These are phyloP conservation scores for Thalassiosira livingstoniorum DNA, from an alignment of 352 stramenopile genomes.

Conservation along the genomic window DNA sequence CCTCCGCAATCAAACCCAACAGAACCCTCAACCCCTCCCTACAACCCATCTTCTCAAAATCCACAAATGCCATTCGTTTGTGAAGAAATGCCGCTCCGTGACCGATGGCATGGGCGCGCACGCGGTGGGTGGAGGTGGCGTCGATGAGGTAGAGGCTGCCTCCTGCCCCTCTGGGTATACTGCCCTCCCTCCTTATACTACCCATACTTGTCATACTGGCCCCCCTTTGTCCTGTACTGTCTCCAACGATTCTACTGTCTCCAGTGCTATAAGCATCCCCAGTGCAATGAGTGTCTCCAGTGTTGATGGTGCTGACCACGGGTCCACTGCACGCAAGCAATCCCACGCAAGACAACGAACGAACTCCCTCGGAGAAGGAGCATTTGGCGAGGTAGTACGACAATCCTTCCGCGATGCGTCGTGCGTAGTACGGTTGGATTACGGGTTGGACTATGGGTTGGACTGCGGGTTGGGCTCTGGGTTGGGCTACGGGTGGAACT, in stretches of 20 bases:
- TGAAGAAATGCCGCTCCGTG: conserved; percentile 37
- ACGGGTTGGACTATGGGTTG: no score
- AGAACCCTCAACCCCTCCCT: conserved; percentile 39
- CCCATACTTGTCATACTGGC: no score
- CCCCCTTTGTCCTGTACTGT: no score
- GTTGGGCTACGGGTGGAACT: no score
- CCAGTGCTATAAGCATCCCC: no score
- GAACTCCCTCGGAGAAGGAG: conserved; percentile 47
- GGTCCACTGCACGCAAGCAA: conserved; percentile 54
- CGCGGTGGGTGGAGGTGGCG: conserved; percentile 64
- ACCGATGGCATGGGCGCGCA: conserved; percentile 73
- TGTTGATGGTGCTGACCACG: neutral
- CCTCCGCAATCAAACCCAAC: conserved; percentile 45
- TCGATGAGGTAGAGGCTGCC: conserved; percentile 69
- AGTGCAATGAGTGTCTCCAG: no score
- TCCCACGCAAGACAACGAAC: conserved; percentile 60
- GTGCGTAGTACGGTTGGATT: conserved; percentile 50
- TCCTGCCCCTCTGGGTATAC: no score
- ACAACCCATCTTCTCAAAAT: conserved; percentile 52
- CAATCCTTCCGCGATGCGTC: conserved; percentile 61
- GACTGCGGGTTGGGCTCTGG: no score
- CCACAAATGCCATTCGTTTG: conserved; percentile 39
- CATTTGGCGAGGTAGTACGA: conserved; percentile 71
- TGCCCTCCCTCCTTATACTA: no score
- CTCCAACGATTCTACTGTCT: no score